Evolutionary conservation across 495 filamentous ascomycete genomes (phyloP).

Genomic region (Clavariopsis aquatica): DNA sequence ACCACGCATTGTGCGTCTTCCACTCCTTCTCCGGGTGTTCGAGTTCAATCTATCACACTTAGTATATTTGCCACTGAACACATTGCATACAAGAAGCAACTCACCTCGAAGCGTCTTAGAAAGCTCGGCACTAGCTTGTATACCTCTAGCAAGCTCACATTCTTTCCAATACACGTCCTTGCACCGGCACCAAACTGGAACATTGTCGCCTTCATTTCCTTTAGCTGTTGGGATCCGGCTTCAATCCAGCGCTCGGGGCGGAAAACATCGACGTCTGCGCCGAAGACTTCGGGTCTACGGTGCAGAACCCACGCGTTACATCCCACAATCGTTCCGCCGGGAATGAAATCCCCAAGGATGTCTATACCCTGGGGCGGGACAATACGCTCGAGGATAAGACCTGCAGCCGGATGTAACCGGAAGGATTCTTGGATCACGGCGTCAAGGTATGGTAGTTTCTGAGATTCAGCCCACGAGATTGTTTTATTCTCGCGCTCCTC

Average conservation of each 20-base stretch:
- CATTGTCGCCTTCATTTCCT: slow-evolving; percentile 51
- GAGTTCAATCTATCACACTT: slow-evolving; percentile 49
- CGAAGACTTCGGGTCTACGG: slow-evolving; percentile 56
- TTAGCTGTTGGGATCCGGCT: slow-evolving; percentile 43
- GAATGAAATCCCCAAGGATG: slow-evolving; percentile 55
- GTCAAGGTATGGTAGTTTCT: slow-evolving; percentile 61
- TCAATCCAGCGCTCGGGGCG: slow-evolving; percentile 61
- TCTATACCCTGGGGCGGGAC: slow-evolving; percentile 58
- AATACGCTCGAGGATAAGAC: slow-evolving; percentile 63
- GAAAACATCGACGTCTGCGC: slow-evolving; percentile 54
- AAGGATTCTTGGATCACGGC: slow-evolving; percentile 71
- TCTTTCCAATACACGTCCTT: slow-evolving; percentile 69
- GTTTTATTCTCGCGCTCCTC: slow-evolving; percentile 36
- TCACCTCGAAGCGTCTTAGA: slow-evolving; percentile 66
- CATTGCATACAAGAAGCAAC: not conserved
- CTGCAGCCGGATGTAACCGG: slow-evolving; percentile 64
- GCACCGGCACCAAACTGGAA: slow-evolving; percentile 66
- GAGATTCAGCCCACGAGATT: slow-evolving; percentile 50
- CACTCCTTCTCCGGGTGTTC: slow-evolving; percentile 62
- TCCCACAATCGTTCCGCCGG: slow-evolving; percentile 60
- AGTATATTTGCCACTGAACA: slow-evolving; percentile 7
- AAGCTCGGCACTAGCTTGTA: slow-evolving; percentile 77
- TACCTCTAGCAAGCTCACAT: slow-evolving; percentile 74
- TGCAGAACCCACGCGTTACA: slow-evolving; percentile 64
- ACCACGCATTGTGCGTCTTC: slow-evolving; percentile 72